phyloP scores from a whole-genome alignment of 2,329 filamentous ascomycete species.

The Xylaria sp. region DNA sequence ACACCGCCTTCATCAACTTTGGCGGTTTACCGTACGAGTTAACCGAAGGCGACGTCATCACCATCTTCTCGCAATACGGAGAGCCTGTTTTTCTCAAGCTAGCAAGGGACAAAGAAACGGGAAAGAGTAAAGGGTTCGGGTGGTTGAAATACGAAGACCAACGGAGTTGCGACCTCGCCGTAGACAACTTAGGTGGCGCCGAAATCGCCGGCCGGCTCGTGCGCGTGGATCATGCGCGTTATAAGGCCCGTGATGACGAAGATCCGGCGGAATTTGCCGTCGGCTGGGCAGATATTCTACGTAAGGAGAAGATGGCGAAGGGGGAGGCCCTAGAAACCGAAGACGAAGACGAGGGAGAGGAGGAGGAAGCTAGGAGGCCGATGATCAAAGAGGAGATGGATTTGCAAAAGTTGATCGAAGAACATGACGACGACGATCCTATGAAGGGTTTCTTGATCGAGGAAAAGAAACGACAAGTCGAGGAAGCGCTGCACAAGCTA shows the following conservation, averaged over 20 bases:
- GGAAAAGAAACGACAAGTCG: constrained; percentile 89
- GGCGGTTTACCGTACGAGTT: constrained; percentile 92
- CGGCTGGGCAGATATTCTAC: constrained; percentile 64
- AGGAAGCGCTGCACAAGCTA: constrained; percentile 65
- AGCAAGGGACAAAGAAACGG: constrained; percentile 92
- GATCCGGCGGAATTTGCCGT: constrained; percentile 64
- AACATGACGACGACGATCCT: constrained; percentile 93
- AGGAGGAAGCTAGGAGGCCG: constrained; percentile 54
- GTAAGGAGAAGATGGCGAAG: constrained; percentile 53
- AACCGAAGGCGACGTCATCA: constrained; percentile 92
- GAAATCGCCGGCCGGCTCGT: constrained; percentile 80
- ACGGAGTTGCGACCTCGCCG: constrained; percentile 90
- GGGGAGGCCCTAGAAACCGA: constrained; percentile 45
- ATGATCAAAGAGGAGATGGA: constrained; percentile 83
- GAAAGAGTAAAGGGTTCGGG: constrained; percentile 91
- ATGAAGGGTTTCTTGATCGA: constrained; percentile 93
- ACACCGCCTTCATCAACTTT: constrained; percentile 96
- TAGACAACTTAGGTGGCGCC: constrained; percentile 92
- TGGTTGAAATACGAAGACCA: constrained; percentile 99
- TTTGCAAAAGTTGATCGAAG: constrained; percentile 72
- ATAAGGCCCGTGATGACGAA: constrained; percentile 85
- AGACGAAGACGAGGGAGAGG: constrained; percentile 49
- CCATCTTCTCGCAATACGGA: constrained; percentile 96
- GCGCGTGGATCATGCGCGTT: constrained; percentile 89
- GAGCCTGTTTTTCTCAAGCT: constrained; percentile 94